These are phyloP conservation scores for Metschnikowia noctiluminum DNA, from an alignment of 805 yeast species.

Conservation along the genomic window DNA sequence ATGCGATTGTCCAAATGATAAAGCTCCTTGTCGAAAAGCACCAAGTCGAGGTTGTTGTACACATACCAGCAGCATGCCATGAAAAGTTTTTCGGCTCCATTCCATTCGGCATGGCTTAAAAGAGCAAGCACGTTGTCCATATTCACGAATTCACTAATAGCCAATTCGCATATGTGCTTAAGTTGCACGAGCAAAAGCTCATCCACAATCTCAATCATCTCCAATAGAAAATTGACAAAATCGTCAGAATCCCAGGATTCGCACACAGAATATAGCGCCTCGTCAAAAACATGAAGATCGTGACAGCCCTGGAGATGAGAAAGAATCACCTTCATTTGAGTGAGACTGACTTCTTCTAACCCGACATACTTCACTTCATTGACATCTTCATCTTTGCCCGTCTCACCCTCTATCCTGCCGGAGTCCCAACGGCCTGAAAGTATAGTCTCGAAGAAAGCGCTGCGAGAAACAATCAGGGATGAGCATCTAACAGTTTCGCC, in stretches of 20 bases:
- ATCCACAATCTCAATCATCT: constrained; percentile 58
- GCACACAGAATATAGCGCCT: not conserved
- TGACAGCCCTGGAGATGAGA: constrained; percentile 56
- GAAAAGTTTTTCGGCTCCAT: constrained; percentile 53
- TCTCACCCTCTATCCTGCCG: not conserved
- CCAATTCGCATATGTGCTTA: constrained; percentile 58
- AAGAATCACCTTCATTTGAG: constrained; percentile 48
- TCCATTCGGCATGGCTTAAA: constrained; percentile 50
- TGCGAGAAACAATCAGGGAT: constrained; percentile 51
- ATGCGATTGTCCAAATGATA: constrained; percentile 27
- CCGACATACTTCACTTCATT: constrained; percentile 26
- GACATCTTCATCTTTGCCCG: constrained; percentile 5
- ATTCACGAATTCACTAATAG: constrained; percentile 51
- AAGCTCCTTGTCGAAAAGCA: constrained; percentile 47
- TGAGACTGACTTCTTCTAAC: constrained; percentile 40
- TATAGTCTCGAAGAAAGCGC: constrained; percentile 60
- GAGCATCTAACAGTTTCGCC: constrained; percentile 48
- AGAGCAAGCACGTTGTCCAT: constrained; percentile 60
- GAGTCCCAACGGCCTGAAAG: constrained; percentile 54
- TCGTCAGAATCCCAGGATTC: constrained; percentile 26
- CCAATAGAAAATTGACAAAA: constrained; percentile 54
- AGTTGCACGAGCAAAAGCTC: constrained; percentile 58
- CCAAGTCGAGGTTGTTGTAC: constrained; percentile 58
- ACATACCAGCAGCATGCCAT: constrained; percentile 66
- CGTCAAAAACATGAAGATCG: constrained; percentile 39